Conservation (phyloP, 345 rosid genomes). For the Citropsis articulata region DNA sequence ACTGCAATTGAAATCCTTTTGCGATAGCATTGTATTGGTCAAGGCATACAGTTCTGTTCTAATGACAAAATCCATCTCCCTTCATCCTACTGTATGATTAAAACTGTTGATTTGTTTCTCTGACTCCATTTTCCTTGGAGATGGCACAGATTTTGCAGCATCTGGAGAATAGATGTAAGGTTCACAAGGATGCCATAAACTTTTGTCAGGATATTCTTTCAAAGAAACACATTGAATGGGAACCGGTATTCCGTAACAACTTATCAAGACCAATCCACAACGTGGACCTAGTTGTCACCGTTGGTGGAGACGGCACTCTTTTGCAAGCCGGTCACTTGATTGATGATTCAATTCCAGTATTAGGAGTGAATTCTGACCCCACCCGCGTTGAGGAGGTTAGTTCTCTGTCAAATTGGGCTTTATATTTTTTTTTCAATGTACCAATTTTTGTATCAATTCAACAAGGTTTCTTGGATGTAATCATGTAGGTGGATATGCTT, state of each 20-base stretch:
- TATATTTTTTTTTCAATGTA: background rate
- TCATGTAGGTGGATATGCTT: slow-evolving; percentile 55
- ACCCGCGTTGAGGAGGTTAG: slow-evolving; percentile 73
- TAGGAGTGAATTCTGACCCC: slow-evolving; percentile 94
- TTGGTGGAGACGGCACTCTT: slow-evolving; percentile 96
- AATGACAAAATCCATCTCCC: too few species aligned
- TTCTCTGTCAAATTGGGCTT: background rate
- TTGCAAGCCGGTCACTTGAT: slow-evolving; percentile 90
- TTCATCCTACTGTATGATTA: background rate
- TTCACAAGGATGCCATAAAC: slow-evolving; percentile 64
- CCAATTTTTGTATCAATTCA: background rate
- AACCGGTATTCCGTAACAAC: slow-evolving; percentile 50
- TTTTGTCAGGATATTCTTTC: slow-evolving; percentile 65
- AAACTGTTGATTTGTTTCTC: background rate
- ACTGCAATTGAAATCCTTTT: background rate
- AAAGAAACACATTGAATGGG: slow-evolving; percentile 68
- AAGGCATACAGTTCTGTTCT: background rate
- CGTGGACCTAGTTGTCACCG: slow-evolving; percentile 82
- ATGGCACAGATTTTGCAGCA: slow-evolving; percentile 44
- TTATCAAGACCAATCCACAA: slow-evolving; percentile 48
- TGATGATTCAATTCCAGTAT: slow-evolving; percentile 68
- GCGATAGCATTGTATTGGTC: background rate
- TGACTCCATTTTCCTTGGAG: background rate
- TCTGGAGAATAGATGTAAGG: slow-evolving; percentile 67
- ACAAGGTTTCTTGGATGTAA: background rate